Evolutionary conservation across 2,329 filamentous ascomycete species (phyloP), one percentile per base, ranked within the genome.

Genomic region (Aspergillus phoenicis): DNA sequence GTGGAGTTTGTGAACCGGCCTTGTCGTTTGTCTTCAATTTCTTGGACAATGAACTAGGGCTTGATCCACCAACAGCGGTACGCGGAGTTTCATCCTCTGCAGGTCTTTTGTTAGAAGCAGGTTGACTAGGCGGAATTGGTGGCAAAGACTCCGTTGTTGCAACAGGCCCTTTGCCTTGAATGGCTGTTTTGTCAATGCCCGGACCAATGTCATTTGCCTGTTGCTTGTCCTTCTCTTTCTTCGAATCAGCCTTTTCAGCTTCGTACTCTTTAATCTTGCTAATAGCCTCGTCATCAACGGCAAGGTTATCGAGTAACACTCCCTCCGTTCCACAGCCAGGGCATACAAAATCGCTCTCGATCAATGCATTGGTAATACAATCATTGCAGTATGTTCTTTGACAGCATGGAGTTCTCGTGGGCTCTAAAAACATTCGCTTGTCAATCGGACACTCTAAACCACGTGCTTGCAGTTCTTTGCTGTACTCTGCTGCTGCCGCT

Each of bases 381-480:
- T 97, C 93, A 87, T 95, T 95, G 85, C 95, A 99, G 84, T 96
- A 99, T 75, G 93, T 97, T 86, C 91, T 96, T 82, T 91, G 87
- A 84, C 95, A 99, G 86, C 95, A 99, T 68, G 95, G 94, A 75
- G 95, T 98, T 87, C 97, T 96, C 85, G 96, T 95, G 85, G 95
- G 94, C 78, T 97, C 92, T 88, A 96, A 89, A 82, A 98, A 97
- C 86, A 97, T 89, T 80, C 91, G 93, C 81, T 96, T 96, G 87
- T 98, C 95, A 84, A 98, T 90, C 67, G 93, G 86, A 83, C 95
- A 99, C 79, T 95, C 90, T 75, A 99, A 83, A 68, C 94, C 94
- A 72, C 87, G 89, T 77, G 95, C 91, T 80, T 92, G 89, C 70
- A 97, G 82, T 76, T 94, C 92, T 82, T 95, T 93, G 81, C 91